Evolutionary conservation across 2,329 filamentous ascomycete genomes (phyloP).

Genomic region (Pseudogymnoascus sp.): DNA sequence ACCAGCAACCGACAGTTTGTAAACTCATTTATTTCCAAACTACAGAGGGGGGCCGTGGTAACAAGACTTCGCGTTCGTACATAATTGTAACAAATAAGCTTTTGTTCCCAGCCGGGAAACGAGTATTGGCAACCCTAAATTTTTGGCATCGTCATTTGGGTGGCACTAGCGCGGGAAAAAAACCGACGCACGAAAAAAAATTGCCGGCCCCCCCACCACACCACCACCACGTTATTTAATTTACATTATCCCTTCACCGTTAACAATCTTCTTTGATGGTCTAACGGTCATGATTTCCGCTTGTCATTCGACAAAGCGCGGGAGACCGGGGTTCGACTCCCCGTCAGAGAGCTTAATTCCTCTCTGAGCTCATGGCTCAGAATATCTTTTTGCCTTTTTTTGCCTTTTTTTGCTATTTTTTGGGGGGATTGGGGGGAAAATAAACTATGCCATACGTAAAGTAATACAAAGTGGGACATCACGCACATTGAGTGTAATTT

Average conservation of each 20-base stretch:
- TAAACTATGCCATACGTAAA: too few relatives aligned
- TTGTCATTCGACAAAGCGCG: conserved; percentile 25
- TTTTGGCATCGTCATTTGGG: too few relatives aligned
- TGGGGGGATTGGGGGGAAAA: background rate
- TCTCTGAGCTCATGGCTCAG: conserved; percentile 9
- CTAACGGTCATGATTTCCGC: conserved; percentile 34
- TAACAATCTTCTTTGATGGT: conserved; percentile 28
- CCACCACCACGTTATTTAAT: background rate
- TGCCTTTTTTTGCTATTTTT: background rate
- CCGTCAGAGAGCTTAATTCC: conserved; percentile 10
- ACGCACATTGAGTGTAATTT: background rate
- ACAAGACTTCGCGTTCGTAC: too few relatives aligned
- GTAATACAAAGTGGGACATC: background rate
- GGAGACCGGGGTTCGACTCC: conserved; percentile 15
- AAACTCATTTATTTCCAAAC: too few relatives aligned
- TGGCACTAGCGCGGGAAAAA: too few relatives aligned
- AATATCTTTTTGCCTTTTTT: background rate
- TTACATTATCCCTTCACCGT: too few relatives aligned
- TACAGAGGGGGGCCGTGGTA: too few relatives aligned
- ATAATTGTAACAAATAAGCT: too few relatives aligned
- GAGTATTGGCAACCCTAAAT: too few relatives aligned
- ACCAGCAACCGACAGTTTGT: too few relatives aligned
- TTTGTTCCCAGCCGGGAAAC: too few relatives aligned
- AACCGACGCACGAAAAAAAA: background rate
- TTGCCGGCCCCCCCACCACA: background rate